Base-by-base conservation (phyloP, 768 basidiomycete species). In the Boletus speciosus region DNA sequence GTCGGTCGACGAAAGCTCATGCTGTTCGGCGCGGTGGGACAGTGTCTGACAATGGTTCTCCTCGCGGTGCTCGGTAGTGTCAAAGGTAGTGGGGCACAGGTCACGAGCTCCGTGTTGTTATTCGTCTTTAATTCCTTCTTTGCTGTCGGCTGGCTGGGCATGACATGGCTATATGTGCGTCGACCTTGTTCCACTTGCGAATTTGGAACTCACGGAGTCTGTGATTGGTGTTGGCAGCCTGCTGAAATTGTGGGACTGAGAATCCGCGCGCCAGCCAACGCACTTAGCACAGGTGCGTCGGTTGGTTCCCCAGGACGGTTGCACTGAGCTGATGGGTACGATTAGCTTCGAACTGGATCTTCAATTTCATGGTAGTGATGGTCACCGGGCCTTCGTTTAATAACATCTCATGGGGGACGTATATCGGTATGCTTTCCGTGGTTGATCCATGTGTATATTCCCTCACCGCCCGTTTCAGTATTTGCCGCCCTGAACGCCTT, bases 121-220 rank as follows among this genome's bases (percentile, higher is more conserved):
- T 86, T 88, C 64, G 77, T 84, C n/a, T 87, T 85, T 75, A 85
- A 86, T 66, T 81, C 81, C 15, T 82, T 83, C 71, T 88, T 88
- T 62, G 84, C 84, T 0, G 69, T 84, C 49, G 85, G 85, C 0
- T 88, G 84, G 84, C 66, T 86, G 39, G 83, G 84, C 16, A 83
- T 85, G 79, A 83, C 85, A 1, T 86, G 84, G 83, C 71, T 87
- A 55, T 85, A 84, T 60, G 82, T 82, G 56, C 63, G 81, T 73
- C 27, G 16, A 34, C 32, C 19, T 6, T 5, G 31, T 44, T 34
- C 2, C 31, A n/a, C 15, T 37, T 6, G 29, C 19, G 6, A 10
- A 2, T 49, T 6, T 19, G 2, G 21, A 32, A 14, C 12, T 39
- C n/a, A 39, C 25, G 37, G 32, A 42, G 7, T 32, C 3, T 11